These are phyloP conservation scores for Calamus simplicifolius DNA, from an alignment of 176 grass and related monocot genomes.

Conservation along the genomic window DNA sequence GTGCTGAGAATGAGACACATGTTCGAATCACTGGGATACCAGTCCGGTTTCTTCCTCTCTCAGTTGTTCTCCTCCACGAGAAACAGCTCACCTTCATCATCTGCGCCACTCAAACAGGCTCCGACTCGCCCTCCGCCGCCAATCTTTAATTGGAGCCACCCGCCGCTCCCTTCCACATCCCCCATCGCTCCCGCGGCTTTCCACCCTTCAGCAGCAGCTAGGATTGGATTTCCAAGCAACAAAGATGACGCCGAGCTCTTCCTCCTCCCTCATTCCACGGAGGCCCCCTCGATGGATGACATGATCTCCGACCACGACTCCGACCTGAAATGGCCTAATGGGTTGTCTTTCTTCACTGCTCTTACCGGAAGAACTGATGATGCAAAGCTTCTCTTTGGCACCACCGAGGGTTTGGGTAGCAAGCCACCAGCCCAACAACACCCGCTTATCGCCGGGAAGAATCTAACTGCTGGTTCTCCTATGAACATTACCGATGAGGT, in stretches of 20 bases:
- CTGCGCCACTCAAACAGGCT: conserved; percentile 58
- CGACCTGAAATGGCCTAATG: conserved; percentile 89
- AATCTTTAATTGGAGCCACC: conserved; percentile 46
- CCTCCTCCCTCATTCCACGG: conserved; percentile 40
- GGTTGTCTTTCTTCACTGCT: conserved; percentile 92
- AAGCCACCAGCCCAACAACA: neutral
- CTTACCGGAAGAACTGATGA: conserved; percentile 75
- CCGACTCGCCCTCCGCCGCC: conserved; percentile 30
- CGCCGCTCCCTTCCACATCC: conserved; percentile 21
- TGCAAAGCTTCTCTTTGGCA: conserved; percentile 62
- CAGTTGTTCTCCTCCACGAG: conserved; percentile 91
- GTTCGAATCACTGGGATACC: conserved; percentile 96
- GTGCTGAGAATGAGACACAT: conserved; percentile 96
- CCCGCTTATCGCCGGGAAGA: neutral
- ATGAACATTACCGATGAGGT: conserved; percentile 10
- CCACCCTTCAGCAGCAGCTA: conserved; percentile 23
- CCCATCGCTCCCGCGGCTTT: conserved; percentile 40
- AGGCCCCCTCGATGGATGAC: conserved; percentile 52
- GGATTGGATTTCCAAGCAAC: conserved; percentile 8
- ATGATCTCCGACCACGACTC: conserved; percentile 34
- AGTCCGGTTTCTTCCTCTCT: conserved; percentile 97
- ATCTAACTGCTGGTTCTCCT: too few relatives aligned
- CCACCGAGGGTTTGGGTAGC: conserved; percentile 3
- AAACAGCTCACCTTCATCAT: conserved; percentile 41
- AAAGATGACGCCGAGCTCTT: conserved; percentile 44